Conservation (phyloP, 768 basidiomycete species). For the Hemileccinum impolitum region DNA sequence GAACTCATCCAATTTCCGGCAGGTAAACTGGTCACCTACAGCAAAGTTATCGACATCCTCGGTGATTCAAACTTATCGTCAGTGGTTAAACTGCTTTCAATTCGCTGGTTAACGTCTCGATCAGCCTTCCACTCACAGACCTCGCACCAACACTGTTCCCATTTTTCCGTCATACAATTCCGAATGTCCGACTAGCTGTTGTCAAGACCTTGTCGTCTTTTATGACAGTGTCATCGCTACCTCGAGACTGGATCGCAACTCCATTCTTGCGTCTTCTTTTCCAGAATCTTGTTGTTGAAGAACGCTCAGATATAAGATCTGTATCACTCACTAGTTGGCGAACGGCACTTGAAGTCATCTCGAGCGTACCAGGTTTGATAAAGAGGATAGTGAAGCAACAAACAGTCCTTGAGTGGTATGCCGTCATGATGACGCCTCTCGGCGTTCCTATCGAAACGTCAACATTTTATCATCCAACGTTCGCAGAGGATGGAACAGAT, state of each 20-base stretch:
- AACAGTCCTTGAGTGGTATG: constrained; percentile 79
- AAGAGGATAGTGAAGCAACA: constrained; percentile 54
- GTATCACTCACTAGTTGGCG: constrained; percentile 74
- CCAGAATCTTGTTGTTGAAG: constrained; percentile 92
- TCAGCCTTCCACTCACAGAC: constrained; percentile 73
- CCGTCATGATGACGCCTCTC: constrained; percentile 84
- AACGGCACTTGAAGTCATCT: constrained; percentile 58
- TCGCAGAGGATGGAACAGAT: constrained; percentile 44
- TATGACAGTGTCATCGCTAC: constrained; percentile 70
- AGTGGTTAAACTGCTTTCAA: constrained; percentile 29
- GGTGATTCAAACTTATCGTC: constrained; percentile 69
- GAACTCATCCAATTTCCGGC: constrained; percentile 3
- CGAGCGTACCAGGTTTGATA: constrained; percentile 44
- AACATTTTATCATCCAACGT: constrained; percentile 62
- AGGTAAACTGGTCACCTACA: constrained; percentile 83
- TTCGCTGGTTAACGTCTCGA: constrained; percentile 2
- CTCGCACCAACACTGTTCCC: constrained; percentile 89
- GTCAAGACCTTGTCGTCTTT: constrained; percentile 86
- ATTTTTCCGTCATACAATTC: constrained; percentile 96
- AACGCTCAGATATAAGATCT: constrained; percentile 77
- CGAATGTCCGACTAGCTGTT: constrained; percentile 89
- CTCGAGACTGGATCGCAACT: constrained; percentile 75
- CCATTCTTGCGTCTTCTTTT: constrained; percentile 82
- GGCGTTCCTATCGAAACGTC: constrained; percentile 71
- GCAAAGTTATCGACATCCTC: constrained; percentile 73